Conservation (phyloP, 2,329 filamentous ascomycete genomes). For the Fusarium poae region DNA sequence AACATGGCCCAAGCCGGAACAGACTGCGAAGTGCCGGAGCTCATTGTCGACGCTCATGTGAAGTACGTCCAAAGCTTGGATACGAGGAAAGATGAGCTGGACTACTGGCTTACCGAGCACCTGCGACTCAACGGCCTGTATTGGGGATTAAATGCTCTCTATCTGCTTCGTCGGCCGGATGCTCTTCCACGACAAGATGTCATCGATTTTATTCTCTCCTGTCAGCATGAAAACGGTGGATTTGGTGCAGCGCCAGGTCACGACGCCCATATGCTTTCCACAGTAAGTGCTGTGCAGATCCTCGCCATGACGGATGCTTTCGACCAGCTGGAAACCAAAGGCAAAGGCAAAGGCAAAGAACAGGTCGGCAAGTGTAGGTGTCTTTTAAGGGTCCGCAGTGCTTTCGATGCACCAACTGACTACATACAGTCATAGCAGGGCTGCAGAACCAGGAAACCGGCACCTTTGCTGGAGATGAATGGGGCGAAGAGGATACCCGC, state of each 20-base stretch:
- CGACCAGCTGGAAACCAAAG: constrained; percentile 80
- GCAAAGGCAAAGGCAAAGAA: constrained; percentile 72
- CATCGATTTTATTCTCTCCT: constrained; percentile 95
- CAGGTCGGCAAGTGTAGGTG: constrained; percentile 84
- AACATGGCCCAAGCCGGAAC: constrained; percentile 50
- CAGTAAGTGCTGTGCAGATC: constrained; percentile 94
- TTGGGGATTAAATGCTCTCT: constrained; percentile 91
- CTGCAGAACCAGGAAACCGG: constrained; percentile 86
- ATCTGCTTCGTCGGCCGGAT: constrained; percentile 84
- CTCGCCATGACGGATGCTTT: constrained; percentile 88
- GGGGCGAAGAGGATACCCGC: constrained; percentile 95
- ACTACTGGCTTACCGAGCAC: constrained; percentile 98
- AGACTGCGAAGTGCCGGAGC: constrained; percentile 57
- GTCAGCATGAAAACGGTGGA: constrained; percentile 87
- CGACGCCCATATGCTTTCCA: constrained; percentile 96
- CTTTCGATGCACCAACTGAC: constrained; percentile 42
- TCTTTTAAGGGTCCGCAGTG: constrained; percentile 19
- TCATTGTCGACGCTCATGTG: constrained; percentile 76
- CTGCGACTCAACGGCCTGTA: constrained; percentile 95
- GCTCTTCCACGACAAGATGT: constrained; percentile 84
- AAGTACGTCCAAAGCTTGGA: constrained; percentile 94
- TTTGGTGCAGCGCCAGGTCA: constrained; percentile 95
- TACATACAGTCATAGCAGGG: constrained; percentile 75
- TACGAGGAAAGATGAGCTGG: constrained; percentile 90
- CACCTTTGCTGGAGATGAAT: constrained; percentile 93